Base-by-base conservation (phyloP, 2,329 filamentous ascomycete species). In the Colletotrichum sp. region DNA sequence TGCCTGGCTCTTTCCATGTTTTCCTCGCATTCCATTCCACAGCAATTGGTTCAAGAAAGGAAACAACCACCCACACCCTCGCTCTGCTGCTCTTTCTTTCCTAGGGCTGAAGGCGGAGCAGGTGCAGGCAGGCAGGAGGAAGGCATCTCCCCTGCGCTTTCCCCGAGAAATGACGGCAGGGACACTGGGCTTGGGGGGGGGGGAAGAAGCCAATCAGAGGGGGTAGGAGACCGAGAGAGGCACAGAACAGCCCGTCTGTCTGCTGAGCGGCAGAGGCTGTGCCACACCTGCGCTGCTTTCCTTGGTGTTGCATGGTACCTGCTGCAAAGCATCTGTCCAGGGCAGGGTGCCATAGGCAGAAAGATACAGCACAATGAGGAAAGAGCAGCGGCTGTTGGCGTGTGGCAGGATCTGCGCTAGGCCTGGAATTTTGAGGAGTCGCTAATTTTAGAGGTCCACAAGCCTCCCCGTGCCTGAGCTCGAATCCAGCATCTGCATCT, bases 91-190 rank as follows among this genome's bases (percentile, higher is more conserved):
- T 59, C 49, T 69, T 44, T 44, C 67, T 52, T 15, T 32, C 66
- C 57, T 52, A 75, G 69, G 69, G 72, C 72, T 75, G 72, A 75
- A 62, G 72, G 69, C 72, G 34, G 69, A 67, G 72, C 62, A 55
- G 3, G 28, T 18, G 55, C 24, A 60, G 52, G n/a, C 49, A 49
- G 26, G 34, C 57, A n/a, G 28, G 21, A 28, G 60, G n/a, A 63
- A 21, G 60, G 32, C 34, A 13, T 21, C 34, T 28, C 71, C 71
- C 71, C 34, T 69, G 71, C 71, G 71, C 71, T 69, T 49, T 69
- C 65, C 64, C 71, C 64, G 36, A 72, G 21, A 9, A 57, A 69
- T 69, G 70, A 28, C 16, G 26, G 24, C 21, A 59, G 10, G 12
- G 21, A 55, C 63, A 68, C 15, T 59, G 24, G 24, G 28, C 36